These are phyloP conservation scores for Gynochthodes officinalis DNA, from an alignment of 257 asterid genomes.

Conservation along the genomic window DNA sequence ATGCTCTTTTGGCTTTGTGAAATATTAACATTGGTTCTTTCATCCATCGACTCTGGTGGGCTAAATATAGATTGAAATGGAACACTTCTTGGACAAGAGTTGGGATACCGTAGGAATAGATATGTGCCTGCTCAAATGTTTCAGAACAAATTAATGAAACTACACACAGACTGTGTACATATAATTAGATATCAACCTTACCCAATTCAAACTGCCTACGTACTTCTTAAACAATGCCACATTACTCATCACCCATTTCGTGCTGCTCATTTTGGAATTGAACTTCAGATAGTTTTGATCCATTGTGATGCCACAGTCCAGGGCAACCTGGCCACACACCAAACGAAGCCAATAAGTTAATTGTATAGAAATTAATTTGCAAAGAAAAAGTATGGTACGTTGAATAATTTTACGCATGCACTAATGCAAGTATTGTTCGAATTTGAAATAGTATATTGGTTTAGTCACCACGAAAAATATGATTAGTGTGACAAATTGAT, in stretches of 20 bases:
- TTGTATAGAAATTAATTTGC: too few relatives aligned
- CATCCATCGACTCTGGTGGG: too few relatives aligned
- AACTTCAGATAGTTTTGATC: constrained; percentile 30
- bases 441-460: too few relatives aligned
- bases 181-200: neutral
- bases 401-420: too few relatives aligned
- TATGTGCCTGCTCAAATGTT: constrained; percentile 18
- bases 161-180: too few relatives aligned
- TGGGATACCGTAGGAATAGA: constrained; percentile 50
- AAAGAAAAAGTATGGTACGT: too few relatives aligned
- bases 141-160: too few relatives aligned
- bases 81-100: constrained; percentile 53
- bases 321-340: constrained; percentile 35
- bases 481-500: too few relatives aligned
- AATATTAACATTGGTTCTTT: too few relatives aligned
- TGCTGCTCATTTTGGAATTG: constrained; percentile 26
- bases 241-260: constrained; percentile 28
- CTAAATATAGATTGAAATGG: constrained; percentile 45
- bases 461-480: too few relatives aligned
- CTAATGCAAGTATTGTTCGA: too few relatives aligned
- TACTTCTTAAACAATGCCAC: constrained; percentile 26
- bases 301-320: constrained; percentile 58
- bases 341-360: neutral
- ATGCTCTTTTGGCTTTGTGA: neutral
- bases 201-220: neutral